phyloP scores from a whole-genome alignment of 768 basidiomycete species.

The Lentinula guzmanii region DNA sequence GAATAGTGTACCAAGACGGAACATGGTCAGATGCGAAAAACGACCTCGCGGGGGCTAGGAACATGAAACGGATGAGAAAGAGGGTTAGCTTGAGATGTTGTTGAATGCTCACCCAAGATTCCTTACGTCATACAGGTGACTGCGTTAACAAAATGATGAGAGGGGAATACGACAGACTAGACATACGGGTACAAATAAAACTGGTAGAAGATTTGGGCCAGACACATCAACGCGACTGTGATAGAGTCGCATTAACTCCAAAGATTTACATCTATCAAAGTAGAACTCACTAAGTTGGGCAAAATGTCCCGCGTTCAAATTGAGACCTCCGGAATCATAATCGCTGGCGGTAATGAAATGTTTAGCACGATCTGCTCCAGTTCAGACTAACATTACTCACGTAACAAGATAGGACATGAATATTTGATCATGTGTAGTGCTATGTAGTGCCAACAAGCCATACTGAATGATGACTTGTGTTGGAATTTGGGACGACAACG shows the following conservation, averaged over 20 bases:
- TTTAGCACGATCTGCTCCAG: slow-evolving; percentile 10
- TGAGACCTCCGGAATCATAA: slow-evolving; percentile 83
- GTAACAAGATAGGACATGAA: slow-evolving; percentile 90
- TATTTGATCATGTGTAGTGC: slow-evolving; percentile 85
- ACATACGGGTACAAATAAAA: slow-evolving; percentile 87
- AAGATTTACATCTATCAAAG: slow-evolving; percentile 1
- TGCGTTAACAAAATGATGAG: neutral
- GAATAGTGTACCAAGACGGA: slow-evolving; percentile 77
- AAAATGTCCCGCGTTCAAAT: slow-evolving; percentile 87
- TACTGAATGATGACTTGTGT: slow-evolving; percentile 86
- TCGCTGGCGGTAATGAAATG: slow-evolving; percentile 38
- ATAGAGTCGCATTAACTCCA: neutral
- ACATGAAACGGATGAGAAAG: neutral
- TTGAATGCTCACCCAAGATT: slow-evolving; percentile 52
- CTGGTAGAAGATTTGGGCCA: slow-evolving; percentile 90
- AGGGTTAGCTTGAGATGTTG: neutral
- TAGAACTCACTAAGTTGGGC: slow-evolving; percentile 73
- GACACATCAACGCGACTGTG: slow-evolving; percentile 87
- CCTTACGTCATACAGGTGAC: slow-evolving; percentile 22
- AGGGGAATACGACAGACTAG: neutral
- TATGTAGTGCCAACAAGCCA: slow-evolving; percentile 82
- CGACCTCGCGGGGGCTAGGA: slow-evolving; percentile 71
- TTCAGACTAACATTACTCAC: slow-evolving; percentile 36
- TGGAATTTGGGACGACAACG: slow-evolving; percentile 71
- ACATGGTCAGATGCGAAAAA: slow-evolving; percentile 85